A percentile compares a stretch with the other conserved stretches of the same genome.
Evolutionary conservation across 768 basidiomycete genomes (phyloP).

Genomic region (Pleurotus ostreatus): DNA sequence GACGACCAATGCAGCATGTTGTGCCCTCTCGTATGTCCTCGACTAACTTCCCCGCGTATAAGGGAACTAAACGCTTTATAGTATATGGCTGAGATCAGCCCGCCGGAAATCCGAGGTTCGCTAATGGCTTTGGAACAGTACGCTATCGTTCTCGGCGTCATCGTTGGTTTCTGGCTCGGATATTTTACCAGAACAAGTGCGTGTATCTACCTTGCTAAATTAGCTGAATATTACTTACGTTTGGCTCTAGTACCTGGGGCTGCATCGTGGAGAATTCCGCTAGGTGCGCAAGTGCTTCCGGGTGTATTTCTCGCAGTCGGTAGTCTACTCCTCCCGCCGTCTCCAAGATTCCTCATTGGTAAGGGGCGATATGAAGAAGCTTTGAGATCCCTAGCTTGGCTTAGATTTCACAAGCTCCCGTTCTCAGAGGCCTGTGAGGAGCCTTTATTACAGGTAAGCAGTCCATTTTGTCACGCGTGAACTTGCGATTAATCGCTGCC

Average conservation of each 20-base stretch:
- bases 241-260: constrained; percentile 50
- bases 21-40: constrained; percentile 1
- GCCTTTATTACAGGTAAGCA: constrained; percentile 43
- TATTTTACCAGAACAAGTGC: constrained; percentile 64
- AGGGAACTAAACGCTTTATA: constrained; percentile 39
- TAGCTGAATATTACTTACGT: not conserved
- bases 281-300: constrained; percentile 68
- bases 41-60: not conserved
- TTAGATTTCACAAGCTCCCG: constrained; percentile 39
- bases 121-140: constrained; percentile 78
- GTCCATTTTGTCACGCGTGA: too few species aligned
- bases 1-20: not conserved
- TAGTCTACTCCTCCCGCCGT: constrained; percentile 54
- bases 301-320: constrained; percentile 64
- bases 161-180: constrained; percentile 81
- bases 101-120: constrained; percentile 76
- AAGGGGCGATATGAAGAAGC: constrained; percentile 59
- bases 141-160: constrained; percentile 77
- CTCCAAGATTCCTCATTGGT: constrained; percentile 52
- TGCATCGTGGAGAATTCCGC: constrained; percentile 73
- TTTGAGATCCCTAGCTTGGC: constrained; percentile 45
- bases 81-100: constrained; percentile 83
- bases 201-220: constrained; percentile 16
- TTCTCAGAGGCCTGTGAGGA: constrained; percentile 44
- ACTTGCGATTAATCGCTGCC: not conserved